Evolutionary conservation across 805 yeast species (phyloP), one percentile per base, ranked within the genome.

Genomic region (Blastobotrys parvus): DNA sequence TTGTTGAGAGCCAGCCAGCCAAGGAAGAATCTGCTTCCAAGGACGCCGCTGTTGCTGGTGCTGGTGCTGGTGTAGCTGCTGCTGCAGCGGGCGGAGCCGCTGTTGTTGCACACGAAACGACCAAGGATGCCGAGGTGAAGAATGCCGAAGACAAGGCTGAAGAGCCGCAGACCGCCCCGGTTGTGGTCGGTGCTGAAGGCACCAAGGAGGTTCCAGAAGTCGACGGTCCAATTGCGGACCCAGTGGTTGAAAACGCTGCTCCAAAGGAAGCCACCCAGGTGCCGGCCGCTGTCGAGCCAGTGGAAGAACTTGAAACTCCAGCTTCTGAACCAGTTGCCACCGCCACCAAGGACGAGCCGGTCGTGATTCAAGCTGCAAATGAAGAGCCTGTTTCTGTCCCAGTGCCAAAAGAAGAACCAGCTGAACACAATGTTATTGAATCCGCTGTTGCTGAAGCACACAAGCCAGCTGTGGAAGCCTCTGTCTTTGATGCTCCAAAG

Each of bases 61-160:
- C 25, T 20, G 33, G 44, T 20, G 45, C 33, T 6, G 39, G 38
- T 4, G 43, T 10, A 18, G 29, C 36, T 29, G 18, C 32, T 35
- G 29, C 36, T 7, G 44, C 25, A 13, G 34, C 43, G 5, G 35
- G 13, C 38, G 27, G 17, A 3, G 38, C 27, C 4, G 27, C 38
- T 19, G 38, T 20, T 16, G 15, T 27, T 27, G 41, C 36, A n/a
- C 3, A 6, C 4, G 45, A 23, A 7, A 21, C 40, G 32, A 13
- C 21, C n/a, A 35, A 18, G 21, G 22, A 15, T n/a, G 32, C 23
- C 19, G 17, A 37, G 13, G 41, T 33, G 18, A 35, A 38, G 2
- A 27, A 5, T 6, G 37, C 20, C 4, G 37, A 13, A 15, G 10
- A 18, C 13, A 18, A 15, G 22, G 37, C 21, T 34, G 44, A 34